These are phyloP conservation scores for Neurospora sp. DNA, from an alignment of 495 filamentous ascomycete species.

Conservation along the genomic window DNA sequence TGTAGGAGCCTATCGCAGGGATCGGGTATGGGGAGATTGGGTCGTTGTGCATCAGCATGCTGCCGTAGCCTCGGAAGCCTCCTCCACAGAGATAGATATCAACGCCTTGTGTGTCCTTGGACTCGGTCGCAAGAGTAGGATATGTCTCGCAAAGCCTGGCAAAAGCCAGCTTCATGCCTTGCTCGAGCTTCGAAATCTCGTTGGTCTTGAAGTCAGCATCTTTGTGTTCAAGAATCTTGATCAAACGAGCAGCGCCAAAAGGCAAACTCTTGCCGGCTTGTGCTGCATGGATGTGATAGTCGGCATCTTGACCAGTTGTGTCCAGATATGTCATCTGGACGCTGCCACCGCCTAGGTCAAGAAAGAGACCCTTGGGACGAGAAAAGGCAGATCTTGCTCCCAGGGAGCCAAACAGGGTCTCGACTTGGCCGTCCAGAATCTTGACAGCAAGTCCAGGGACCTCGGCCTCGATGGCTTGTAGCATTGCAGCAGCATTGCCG, in stretches of 20 bases:
- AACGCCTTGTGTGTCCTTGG: conserved; percentile 44
- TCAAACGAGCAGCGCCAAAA: conserved; percentile 79
- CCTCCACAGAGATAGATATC: conserved; percentile 81
- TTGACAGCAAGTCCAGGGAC: conserved; percentile 55
- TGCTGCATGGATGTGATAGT: conserved; percentile 38
- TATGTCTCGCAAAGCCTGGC: conserved; percentile 49
- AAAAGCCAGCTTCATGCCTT: conserved; percentile 53
- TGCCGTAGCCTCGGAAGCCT: conserved; percentile 86
- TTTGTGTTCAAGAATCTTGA: conserved; percentile 42
- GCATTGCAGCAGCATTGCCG: conserved; percentile 59
- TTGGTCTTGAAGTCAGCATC: conserved; percentile 30
- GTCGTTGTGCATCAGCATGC: conserved; percentile 65
- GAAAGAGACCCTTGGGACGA: conserved; percentile 53
- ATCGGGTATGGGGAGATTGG: conserved; percentile 68
- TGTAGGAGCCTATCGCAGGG: conserved; percentile 74
- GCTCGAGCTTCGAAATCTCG: conserved; percentile 47
- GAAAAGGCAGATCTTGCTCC: conserved; percentile 70
- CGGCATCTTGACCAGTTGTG: conserved; percentile 40
- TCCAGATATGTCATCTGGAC: conserved; percentile 83
- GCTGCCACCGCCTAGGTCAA: conserved; percentile 86
- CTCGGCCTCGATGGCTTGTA: conserved; percentile 45
- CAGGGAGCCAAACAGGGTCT: conserved; percentile 72
- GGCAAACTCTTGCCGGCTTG: conserved; percentile 50
- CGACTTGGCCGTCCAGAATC: conserved; percentile 67
- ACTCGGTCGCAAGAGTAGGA: conserved; percentile 27